Conservation (phyloP, 2,329 filamentous ascomycete genomes). For the Orbilia javanica region DNA sequence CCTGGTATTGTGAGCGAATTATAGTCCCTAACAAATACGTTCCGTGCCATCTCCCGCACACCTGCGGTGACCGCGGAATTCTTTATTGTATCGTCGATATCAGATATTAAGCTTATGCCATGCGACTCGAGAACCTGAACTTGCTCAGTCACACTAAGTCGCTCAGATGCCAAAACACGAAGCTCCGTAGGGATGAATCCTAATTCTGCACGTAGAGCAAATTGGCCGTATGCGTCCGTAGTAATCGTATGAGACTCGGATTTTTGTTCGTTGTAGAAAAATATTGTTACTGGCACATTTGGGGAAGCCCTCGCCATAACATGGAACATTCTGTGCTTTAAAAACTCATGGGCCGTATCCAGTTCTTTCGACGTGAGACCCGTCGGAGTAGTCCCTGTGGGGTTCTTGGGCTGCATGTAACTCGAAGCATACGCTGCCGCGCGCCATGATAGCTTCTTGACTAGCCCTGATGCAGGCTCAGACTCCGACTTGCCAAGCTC, state of each 20-base stretch:
- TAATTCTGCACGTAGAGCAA: constrained; percentile 80
- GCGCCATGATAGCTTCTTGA: constrained; percentile 44
- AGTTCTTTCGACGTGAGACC: constrained; percentile 80
- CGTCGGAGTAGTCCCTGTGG: constrained; percentile 39
- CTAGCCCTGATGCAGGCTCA: constrained; percentile 60
- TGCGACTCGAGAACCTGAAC: constrained; percentile 80
- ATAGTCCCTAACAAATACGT: constrained; percentile 91
- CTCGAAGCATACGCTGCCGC: constrained; percentile 48
- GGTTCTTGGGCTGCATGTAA: constrained; percentile 41
- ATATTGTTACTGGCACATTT: constrained; percentile 84
- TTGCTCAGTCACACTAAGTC: constrained; percentile 82
- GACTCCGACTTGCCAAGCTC: constrained; percentile 42
- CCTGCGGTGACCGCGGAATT: constrained; percentile 89
- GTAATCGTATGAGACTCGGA: constrained; percentile 86
- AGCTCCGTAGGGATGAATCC: constrained; percentile 93
- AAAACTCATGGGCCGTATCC: constrained; percentile 81
- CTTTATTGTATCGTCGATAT: constrained; percentile 98
- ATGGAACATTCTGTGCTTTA: constrained; percentile 87
- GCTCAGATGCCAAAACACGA: constrained; percentile 85
- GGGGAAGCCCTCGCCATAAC: constrained; percentile 88
- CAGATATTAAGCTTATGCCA: constrained; percentile 93
- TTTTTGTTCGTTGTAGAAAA: constrained; percentile 89
- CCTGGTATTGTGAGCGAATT: constrained; percentile 85
- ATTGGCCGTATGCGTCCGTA: constrained; percentile 92
- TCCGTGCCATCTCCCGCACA: constrained; percentile 93